Percentiles rank a stretch among this genome's conserved stretches.
phyloP scores from a whole-genome alignment of 352 stramenopile species.

The Phytophthora tentaculata region DNA sequence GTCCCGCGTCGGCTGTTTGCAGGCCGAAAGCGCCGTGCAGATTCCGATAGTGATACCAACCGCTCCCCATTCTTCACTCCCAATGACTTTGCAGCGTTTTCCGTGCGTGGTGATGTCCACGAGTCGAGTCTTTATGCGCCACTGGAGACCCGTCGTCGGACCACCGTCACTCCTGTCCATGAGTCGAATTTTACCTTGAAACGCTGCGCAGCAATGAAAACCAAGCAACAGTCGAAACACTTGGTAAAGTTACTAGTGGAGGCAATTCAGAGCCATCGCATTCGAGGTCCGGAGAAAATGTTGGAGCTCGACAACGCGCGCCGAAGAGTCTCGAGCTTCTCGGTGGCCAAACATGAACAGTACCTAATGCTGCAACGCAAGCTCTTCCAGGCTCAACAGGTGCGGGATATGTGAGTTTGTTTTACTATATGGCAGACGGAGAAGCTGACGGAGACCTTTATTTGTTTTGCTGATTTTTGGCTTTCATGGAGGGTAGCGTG shows the following conservation, averaged over 20 bases:
- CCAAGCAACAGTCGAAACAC: slow-evolving; percentile 32
- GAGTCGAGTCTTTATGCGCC: slow-evolving; percentile 35
- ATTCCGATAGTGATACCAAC: not conserved
- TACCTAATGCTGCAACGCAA: slow-evolving; percentile 62
- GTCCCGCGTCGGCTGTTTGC: slow-evolving; percentile 51
- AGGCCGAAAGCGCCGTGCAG: slow-evolving; percentile 49
- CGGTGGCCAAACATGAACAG: slow-evolving; percentile 54
- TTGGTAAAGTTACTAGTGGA: slow-evolving; percentile 45
- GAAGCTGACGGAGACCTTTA: slow-evolving; percentile 11
- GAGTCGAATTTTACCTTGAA: not conserved
- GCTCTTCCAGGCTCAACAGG: slow-evolving; percentile 45
- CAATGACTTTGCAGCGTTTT: slow-evolving; percentile 48
- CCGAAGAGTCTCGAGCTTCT: slow-evolving; percentile 55
- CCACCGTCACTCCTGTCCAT: slow-evolving; percentile 22
- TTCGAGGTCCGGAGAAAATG: slow-evolving; percentile 22
- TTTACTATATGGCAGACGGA: slow-evolving; percentile 2
- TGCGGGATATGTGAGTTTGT: slow-evolving; percentile 34
- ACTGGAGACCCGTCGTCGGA: slow-evolving; percentile 34
- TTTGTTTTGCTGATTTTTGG: slow-evolving; percentile 8
- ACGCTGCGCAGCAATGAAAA: not conserved
- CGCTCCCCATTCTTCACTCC: slow-evolving; percentile 41
- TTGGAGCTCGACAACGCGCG: slow-evolving; percentile 42
- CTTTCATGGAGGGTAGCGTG: slow-evolving; percentile 36
- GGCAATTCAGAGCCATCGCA: slow-evolving; percentile 16
- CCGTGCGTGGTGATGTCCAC: slow-evolving; percentile 27